Base-by-base conservation (phyloP, 2,329 filamentous ascomycete species). In the Pseudocercospora fijiensis region DNA sequence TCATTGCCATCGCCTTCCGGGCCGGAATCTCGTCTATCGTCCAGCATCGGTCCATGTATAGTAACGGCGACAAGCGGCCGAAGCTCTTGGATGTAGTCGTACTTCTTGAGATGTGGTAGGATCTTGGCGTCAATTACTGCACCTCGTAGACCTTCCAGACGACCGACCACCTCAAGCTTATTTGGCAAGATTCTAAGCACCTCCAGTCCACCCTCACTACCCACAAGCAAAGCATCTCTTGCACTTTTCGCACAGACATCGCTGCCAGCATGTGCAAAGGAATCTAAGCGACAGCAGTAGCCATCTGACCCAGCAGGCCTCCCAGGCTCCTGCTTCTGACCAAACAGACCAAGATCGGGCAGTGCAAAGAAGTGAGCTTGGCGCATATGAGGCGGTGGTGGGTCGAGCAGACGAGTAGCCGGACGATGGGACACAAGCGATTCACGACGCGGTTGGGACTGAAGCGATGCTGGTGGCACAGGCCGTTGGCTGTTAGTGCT, bases 121-220 rank as follows among this genome's bases (percentile, higher is more conserved):
- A 97, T 86, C 77, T 94, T 96, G 60, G 93, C 93, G 68, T 90
- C 85, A 67, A 92, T 82, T 0, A 97, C 90, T 22, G 88, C 88
- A 45, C 94, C 94, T 70, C 88, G 86, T 27, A 97, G 81, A 4
- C 91, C 91, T 72, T 89, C 88, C 55, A 97, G 79, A 61, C 86
- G 86, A 20, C 88, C 88, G 28, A 92, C 79, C 22, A 86, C 83
- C 61, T 91, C 89, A 60, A 91, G 76, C 56, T 89, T 90, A 65
- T 88, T 87, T 72, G 89, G 90, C 49, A 87, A 86, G 28, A 96
- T 84, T 20, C 86, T 83, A 68, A 91, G 88, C 16, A 96, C 84
- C 67, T 94, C 89, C 57, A 97, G 74, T 0, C 88, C 88, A 47
- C 91, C 91, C 74, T 96, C 90, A 69, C 88, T 92, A 1, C 93